Evolutionary conservation across 2,329 filamentous ascomycete genomes (phyloP), one percentile per base, ranked within the genome.

Genomic region (Microsporum audouinii): DNA sequence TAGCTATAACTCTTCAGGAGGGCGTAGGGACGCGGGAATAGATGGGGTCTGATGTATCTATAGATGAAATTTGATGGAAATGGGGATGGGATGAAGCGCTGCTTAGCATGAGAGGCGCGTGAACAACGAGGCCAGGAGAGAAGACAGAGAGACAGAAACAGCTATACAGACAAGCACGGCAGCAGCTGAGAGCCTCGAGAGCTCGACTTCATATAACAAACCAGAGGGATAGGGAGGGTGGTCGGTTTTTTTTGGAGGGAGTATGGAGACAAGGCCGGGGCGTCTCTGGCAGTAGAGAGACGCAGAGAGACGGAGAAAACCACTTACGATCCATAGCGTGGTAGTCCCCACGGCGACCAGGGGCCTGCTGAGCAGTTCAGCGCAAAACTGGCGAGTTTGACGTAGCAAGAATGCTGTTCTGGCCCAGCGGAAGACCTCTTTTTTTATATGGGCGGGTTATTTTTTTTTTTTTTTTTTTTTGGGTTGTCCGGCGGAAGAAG

Each of bases 261-360:
- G 34, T 39, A 55, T 55, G 47, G 59, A 17, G 17, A 39, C 5
- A 47, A 39, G 45, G 17, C 23, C 41, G 43, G 49, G 14, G 41
- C 23, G 12, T 33, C 34, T 14, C 31, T 34, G 27, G 39, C 27
- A 57, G 60, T 29, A 38, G 57, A 61, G 34, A 56, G 55, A 57
- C 58, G 36, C 56, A 53, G 60, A 56, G 49, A 56, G 64, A 65
- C 69, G 68, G 66, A 69, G 67, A 74, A 69, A 67, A 65, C 67
- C 68, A 83, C 80, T 81, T 75, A 84, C 82, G 80, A 76, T 82
- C 80, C 81, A 84, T 84, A 75, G 71, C 76, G 75, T 73, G 76
- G 75, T 77, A 75, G 77, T 76, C 78, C 78, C 31, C 29, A 12
- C 51, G 17, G 51, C 51, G 51, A 55, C 51, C 31, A 36, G 51